These are phyloP conservation scores for Ophiostoma piceae DNA, from an alignment of 2,329 filamentous ascomycete genomes.

Conservation along the genomic window DNA sequence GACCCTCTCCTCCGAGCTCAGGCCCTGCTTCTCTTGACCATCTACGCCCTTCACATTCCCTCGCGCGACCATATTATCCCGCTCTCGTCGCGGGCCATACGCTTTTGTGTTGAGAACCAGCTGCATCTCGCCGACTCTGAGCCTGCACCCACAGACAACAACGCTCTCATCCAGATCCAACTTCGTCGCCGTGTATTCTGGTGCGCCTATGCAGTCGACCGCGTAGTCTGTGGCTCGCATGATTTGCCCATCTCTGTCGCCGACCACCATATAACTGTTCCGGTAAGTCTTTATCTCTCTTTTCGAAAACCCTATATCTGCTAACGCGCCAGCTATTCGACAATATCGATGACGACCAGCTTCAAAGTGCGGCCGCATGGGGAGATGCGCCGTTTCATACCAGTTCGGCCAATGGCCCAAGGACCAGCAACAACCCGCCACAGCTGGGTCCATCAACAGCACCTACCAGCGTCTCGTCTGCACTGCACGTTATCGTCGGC, in stretches of 20 bases:
- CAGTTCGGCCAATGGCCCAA: neutral
- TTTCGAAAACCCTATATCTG: neutral
- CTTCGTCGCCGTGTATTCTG: slow-evolving; percentile 33
- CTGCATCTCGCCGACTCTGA: slow-evolving; percentile 31
- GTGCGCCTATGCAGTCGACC: slow-evolving; percentile 33
- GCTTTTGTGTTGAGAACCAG: slow-evolving; percentile 32
- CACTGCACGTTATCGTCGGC: slow-evolving; percentile 31
- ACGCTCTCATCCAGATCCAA: slow-evolving; percentile 26
- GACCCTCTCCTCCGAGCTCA: slow-evolving; percentile 28
- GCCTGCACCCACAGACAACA: slow-evolving; percentile 9
- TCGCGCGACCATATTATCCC: slow-evolving; percentile 32
- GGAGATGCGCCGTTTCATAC: neutral
- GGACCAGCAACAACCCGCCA: neutral
- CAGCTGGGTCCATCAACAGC: slow-evolving; percentile 17
- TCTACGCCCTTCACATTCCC: slow-evolving; percentile 31
- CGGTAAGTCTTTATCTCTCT: slow-evolving; percentile 22
- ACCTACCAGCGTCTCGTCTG: slow-evolving; percentile 30
- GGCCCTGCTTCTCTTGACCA: slow-evolving; percentile 28
- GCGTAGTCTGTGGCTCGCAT: slow-evolving; percentile 30
- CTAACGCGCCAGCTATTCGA: slow-evolving; percentile 22
- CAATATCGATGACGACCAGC: slow-evolving; percentile 31
- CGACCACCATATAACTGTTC: slow-evolving; percentile 32
- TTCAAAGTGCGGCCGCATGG: slow-evolving; percentile 23
- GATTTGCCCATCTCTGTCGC: slow-evolving; percentile 31
- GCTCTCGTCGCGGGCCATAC: slow-evolving; percentile 30